These are phyloP conservation scores for Cymbomonas tetramitiformis DNA, from an alignment of 139 green algal genomes.

Conservation along the genomic window DNA sequence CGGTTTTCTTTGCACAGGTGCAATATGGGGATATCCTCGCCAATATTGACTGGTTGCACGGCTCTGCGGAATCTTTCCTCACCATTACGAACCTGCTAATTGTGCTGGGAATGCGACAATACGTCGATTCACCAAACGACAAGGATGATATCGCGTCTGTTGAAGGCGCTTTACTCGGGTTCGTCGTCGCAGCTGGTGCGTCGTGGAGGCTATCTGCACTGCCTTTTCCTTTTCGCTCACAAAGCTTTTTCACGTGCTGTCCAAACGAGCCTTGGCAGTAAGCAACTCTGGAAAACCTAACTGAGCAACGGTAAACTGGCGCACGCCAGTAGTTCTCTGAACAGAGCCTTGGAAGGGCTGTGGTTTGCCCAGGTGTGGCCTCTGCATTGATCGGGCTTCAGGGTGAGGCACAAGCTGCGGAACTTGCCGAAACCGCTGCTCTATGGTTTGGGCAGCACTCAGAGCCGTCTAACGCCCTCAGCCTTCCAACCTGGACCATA, in stretches of 20 bases:
- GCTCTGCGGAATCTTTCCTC: constrained; percentile 77
- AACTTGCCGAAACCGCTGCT: not conserved
- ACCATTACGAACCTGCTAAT: constrained; percentile 93
- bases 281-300: not conserved
- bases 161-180: not conserved
- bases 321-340: not conserved
- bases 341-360: not conserved
- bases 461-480: constrained; percentile 80
- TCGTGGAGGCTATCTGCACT: no score
- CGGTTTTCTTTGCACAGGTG: no score
- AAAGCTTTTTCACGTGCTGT: no score
- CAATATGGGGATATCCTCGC: constrained; percentile 65
- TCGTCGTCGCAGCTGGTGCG: not conserved
- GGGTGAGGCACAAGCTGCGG: not conserved
- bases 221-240: no score
- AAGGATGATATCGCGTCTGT: not conserved
- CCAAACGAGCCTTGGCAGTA: not conserved
- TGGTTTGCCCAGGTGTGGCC: not conserved
- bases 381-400: not conserved
- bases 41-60: constrained; percentile 93
- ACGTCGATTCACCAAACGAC: not conserved
- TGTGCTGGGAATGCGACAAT: constrained; percentile 33
- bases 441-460: not conserved
- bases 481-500: constrained; percentile 81
- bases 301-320: not conserved